These are phyloP conservation scores for Chlorella sp. DNA, from an alignment of 139 green algal species.

Conservation along the genomic window DNA sequence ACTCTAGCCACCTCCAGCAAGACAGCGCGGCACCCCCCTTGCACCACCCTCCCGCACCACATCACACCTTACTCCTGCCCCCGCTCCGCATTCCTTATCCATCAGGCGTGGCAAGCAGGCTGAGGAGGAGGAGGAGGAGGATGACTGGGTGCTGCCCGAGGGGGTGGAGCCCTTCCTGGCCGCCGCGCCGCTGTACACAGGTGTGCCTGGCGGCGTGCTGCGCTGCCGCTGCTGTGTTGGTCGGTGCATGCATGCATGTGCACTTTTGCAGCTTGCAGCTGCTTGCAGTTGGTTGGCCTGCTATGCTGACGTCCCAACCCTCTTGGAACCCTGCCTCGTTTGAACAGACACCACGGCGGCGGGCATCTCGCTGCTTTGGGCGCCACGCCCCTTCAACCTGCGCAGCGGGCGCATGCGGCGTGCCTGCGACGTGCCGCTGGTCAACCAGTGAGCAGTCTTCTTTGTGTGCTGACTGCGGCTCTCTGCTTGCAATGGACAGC, in stretches of 20 bases:
- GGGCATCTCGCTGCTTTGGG: slow-evolving; percentile 96
- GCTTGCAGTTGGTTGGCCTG: too few species aligned
- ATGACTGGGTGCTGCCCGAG: slow-evolving; percentile 90
- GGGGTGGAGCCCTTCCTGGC: slow-evolving; percentile 83
- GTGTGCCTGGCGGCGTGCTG: not conserved
- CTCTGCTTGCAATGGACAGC: too few species aligned
- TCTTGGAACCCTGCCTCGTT: slow-evolving; percentile 60
- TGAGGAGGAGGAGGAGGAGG: slow-evolving; percentile 84
- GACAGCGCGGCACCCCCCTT: too few species aligned
- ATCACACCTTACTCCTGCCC: too few species aligned
- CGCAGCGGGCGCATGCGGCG: slow-evolving; percentile 88
- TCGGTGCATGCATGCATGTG: not conserved
- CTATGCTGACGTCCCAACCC: not conserved
- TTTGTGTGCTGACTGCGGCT: too few species aligned
- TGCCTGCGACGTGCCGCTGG: slow-evolving; percentile 95
- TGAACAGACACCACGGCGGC: slow-evolving; percentile 87
- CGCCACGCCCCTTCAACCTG: slow-evolving; percentile 94
- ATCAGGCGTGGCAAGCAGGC: not conserved
- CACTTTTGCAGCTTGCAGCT: not conserved
- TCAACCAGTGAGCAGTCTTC: slow-evolving; percentile 75
- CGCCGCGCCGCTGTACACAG: slow-evolving; percentile 35
- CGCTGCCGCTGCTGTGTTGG: not conserved
- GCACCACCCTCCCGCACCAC: too few species aligned
- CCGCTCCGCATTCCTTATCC: not conserved
- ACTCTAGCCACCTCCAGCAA: too few species aligned